phyloP scores from a whole-genome alignment of 306 rosid species.

The Echinosophora koreensis region DNA sequence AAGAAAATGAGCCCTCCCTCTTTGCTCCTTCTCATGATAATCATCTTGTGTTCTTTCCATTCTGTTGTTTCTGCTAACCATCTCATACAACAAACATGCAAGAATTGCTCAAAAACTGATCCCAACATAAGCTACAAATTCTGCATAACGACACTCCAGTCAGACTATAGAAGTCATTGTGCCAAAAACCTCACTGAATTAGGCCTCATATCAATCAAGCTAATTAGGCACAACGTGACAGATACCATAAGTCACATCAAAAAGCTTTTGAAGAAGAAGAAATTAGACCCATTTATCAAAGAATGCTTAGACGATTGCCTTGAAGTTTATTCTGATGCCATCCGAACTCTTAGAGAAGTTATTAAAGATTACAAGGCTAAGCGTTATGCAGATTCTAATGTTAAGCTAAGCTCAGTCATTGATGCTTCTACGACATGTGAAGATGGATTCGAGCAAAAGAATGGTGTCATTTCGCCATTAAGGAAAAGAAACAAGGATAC shows the following conservation, averaged over 20 bases:
- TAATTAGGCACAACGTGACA: conserved; percentile 58
- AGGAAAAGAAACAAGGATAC: conserved; percentile 60
- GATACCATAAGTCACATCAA: conserved; percentile 52
- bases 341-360: conserved; percentile 52
- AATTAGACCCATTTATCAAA: conserved; percentile 29
- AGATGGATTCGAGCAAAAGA: conserved; percentile 69
- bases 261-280: conserved; percentile 53
- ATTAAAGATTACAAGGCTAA: conserved; percentile 53
- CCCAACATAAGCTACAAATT: conserved; percentile 73
- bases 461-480: conserved; percentile 57
- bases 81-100: conserved; percentile 68
- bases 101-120: conserved; percentile 56
- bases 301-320: conserved; percentile 67
- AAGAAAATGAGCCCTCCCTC: conserved; percentile 37
- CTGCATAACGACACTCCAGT: conserved; percentile 62
- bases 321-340: conserved; percentile 61
- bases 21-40: conserved; percentile 34
- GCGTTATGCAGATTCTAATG: conserved; percentile 57
- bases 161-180: conserved; percentile 40
- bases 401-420: conserved; percentile 57
- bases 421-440: conserved; percentile 77
- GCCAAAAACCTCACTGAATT: conserved; percentile 53
- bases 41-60: conserved; percentile 30
- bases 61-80: conserved; percentile 27
- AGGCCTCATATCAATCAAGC: conserved; percentile 61